phyloP scores from a whole-genome alignment of 2,329 filamentous ascomycete species.

The Neofusicoccum laricinum region DNA sequence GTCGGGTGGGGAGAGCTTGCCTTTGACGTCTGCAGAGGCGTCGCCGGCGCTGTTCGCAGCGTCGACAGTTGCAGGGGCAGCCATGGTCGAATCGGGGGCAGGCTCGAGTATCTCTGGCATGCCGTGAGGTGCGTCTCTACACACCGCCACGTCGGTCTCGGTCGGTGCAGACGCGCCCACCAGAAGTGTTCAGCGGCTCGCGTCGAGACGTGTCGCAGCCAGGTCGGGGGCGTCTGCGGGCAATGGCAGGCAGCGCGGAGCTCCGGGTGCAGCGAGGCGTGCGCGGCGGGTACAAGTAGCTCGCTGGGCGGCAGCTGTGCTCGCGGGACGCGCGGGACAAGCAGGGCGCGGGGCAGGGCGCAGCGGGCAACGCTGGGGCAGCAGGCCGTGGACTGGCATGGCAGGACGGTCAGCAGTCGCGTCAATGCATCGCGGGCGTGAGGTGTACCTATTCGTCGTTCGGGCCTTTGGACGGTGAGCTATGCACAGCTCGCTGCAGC shows the following conservation, averaged over 20 bases:
- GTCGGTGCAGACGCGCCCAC: not conserved
- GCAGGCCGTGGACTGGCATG: not conserved
- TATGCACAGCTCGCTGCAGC: slow-evolving; percentile 13
- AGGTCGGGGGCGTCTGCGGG: not conserved
- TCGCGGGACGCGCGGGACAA: not conserved
- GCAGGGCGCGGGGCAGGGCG: slow-evolving; percentile 2
- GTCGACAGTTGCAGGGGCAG: slow-evolving; percentile 11
- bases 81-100: slow-evolving; percentile 3
- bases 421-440: slow-evolving; percentile 7
- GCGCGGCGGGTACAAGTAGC: not conserved
- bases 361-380: not conserved
- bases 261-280: not conserved
- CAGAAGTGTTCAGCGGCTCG: not conserved
- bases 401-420: not conserved
- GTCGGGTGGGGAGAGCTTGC: not conserved
- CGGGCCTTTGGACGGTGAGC: slow-evolving; percentile 4
- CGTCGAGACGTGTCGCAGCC: not conserved
- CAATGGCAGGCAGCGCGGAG: not conserved
- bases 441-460: slow-evolving; percentile 7
- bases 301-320: not conserved
- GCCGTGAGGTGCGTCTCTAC: slow-evolving; percentile 6
- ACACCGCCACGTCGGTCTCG: slow-evolving; percentile 4
- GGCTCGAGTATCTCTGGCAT: slow-evolving; percentile 2
- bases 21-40: slow-evolving; percentile 3
- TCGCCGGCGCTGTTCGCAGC: slow-evolving; percentile 10